Evolutionary conservation across 2,329 filamentous ascomycete species (phyloP), one percentile per base, ranked within the genome.

Genomic region (Venturiaceae sp.): DNA sequence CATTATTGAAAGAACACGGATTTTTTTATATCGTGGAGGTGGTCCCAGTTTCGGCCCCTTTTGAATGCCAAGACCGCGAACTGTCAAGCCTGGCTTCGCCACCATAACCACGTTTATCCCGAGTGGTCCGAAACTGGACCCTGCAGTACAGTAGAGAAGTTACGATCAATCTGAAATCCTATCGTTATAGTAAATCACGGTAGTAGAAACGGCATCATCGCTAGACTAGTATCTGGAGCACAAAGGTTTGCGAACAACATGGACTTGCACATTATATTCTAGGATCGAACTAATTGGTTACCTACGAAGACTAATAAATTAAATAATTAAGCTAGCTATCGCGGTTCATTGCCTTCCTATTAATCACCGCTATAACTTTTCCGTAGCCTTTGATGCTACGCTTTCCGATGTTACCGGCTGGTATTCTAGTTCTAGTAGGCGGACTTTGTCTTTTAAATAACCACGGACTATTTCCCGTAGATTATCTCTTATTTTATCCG

Each of bases 41-140:
- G 54, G 32, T 56, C 36, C 54, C 9, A 54, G 54, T n/a, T n/a
- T n/a, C n/a, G n/a, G n/a, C n/a, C n/a, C 54, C 54, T 28, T 56
- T 53, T 56, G 36, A 54, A 56, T 56, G 36, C 54, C 54, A 53
- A 56, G 32, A 56, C 54, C 33, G 54, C 54, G 9, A 56, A 56
- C 54, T 53, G 54, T 56, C 47, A 56, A 33, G 55, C 52, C 52
- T 54, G 28, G 55, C 44, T 58, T 55, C 41, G 53, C 53, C 34
- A 56, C 30, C 32, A 56, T 14, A 11, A 21, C 8, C 19, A 52
- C 30, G 53, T 11, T 8, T 14, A 8, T 57, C 21, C 19, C 21
- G 28, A 21, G 21, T 58, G 55, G 55, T 58, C 55, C 55, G 55
- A 58, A 58, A 58, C 55, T 58, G 55, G 41, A 58, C 55, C 39